These are phyloP conservation scores for Nothophoma quercina DNA, from an alignment of 2,329 filamentous ascomycete species.

Conservation along the genomic window DNA sequence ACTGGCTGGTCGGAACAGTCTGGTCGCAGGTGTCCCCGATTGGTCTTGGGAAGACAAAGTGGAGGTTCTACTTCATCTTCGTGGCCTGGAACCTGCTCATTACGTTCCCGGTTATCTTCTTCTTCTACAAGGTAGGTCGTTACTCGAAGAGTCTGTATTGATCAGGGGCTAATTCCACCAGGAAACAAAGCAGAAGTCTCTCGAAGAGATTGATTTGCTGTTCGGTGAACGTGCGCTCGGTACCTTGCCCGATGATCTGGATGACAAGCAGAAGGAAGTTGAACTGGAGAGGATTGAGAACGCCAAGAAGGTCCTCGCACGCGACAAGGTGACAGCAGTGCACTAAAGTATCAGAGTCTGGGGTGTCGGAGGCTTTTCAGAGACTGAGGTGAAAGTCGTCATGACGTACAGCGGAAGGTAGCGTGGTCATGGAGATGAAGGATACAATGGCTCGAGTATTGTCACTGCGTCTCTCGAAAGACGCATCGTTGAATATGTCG, in stretches of 20 bases:
- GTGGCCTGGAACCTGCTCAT: slow-evolving; percentile 58
- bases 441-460: too few relatives aligned
- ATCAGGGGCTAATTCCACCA: slow-evolving; percentile 14
- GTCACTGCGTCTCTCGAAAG: too few relatives aligned
- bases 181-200: slow-evolving; percentile 53
- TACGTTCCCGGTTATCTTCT: slow-evolving; percentile 57
- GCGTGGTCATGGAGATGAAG: too few relatives aligned
- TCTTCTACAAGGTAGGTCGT: slow-evolving; percentile 56
- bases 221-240: slow-evolving; percentile 63
- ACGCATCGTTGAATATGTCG: too few relatives aligned
- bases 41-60: slow-evolving; percentile 58
- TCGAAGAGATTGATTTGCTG: slow-evolving; percentile 67
- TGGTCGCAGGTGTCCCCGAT: slow-evolving; percentile 67
- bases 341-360: background rate
- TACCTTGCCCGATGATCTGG: slow-evolving; percentile 55
- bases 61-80: slow-evolving; percentile 67
- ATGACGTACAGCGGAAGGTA: background rate
- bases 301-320: slow-evolving; percentile 24
- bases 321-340: slow-evolving; percentile 9
- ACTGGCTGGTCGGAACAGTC: slow-evolving; percentile 66
- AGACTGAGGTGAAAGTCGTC: too few relatives aligned
- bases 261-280: slow-evolving; percentile 35
- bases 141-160: background rate
- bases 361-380: background rate
- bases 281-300: slow-evolving; percentile 33